Evolutionary conservation across 371 early-diverging fungal species (phyloP).

Genomic region (Nematocida sp.): DNA sequence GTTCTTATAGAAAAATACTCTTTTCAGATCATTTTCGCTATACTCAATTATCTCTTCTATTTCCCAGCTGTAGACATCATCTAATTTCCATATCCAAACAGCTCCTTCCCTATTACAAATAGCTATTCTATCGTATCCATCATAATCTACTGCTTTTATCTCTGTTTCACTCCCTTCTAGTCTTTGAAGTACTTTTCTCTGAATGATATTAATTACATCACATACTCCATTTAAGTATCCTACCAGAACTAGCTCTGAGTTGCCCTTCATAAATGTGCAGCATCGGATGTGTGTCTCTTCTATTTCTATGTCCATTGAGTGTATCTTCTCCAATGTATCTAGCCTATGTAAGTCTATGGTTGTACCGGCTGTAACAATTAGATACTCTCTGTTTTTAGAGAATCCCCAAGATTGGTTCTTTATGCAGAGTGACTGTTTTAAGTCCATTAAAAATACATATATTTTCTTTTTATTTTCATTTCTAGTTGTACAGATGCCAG

Average conservation of each 20-base stretch:
- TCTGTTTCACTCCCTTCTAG: constrained; percentile 40
- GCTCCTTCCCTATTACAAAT: constrained; percentile 36
- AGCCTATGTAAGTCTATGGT: not conserved
- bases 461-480: constrained; percentile 37
- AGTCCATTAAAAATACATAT: not conserved
- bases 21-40: constrained; percentile 48
- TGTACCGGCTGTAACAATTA: not conserved
- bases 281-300: constrained; percentile 10
- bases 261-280: not conserved
- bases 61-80: constrained; percentile 27
- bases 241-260: not conserved
- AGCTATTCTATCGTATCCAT: not conserved
- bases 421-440: not conserved
- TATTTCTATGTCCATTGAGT: not conserved
- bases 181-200: not conserved
- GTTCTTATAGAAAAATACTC: not conserved
- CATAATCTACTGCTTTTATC: constrained; percentile 7
- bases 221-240: constrained; percentile 39
- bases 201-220: constrained; percentile 8
- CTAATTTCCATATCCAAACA: constrained; percentile 33
- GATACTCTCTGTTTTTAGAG: not conserved
- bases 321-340: not conserved
- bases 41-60: constrained; percentile 51
- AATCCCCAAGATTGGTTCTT: not conserved
- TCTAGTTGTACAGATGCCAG: not conserved